Percentiles rank a stretch among this genome's conserved stretches.
Evolutionary conservation across 73 alveolate species (phyloP).

Genomic region (Paramecium octaurelia): DNA sequence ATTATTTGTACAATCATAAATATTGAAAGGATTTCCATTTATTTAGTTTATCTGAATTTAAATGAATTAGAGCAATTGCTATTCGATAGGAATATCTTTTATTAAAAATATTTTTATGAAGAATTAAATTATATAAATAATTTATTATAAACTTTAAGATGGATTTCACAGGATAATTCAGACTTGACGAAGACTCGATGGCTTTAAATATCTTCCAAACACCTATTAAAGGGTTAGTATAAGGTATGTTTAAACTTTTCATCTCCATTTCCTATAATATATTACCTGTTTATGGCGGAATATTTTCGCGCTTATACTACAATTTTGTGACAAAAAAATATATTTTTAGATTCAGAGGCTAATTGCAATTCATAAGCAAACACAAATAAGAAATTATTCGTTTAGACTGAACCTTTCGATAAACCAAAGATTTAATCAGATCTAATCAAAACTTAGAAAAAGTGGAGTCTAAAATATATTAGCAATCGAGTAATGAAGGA

Average conservation of each 20-base stretch:
- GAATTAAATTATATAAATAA: neutral
- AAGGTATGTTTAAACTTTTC: neutral
- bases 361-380: neutral
- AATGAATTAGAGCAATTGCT: neutral
- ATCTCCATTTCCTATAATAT: neutral
- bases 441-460: neutral
- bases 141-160: neutral
- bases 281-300: conserved; percentile 28
- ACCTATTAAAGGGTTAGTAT: neutral
- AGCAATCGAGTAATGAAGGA: neutral
- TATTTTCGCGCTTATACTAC: conserved; percentile 43
- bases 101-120: neutral
- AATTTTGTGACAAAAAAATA: neutral
- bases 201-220: neutral
- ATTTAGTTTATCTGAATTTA: neutral
- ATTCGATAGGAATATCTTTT: neutral
- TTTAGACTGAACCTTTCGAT: neutral
- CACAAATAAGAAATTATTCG: neutral
- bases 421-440: neutral
- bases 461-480: conserved; percentile 29
- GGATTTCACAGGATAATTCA: conserved; percentile 32
- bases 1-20: neutral
- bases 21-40: neutral
- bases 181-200: conserved; percentile 20
- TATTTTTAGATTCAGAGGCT: conserved; percentile 24